These are phyloP conservation scores for Dendrostoma leiphaemia DNA, from an alignment of 2,329 filamentous ascomycete genomes.

Conservation along the genomic window DNA sequence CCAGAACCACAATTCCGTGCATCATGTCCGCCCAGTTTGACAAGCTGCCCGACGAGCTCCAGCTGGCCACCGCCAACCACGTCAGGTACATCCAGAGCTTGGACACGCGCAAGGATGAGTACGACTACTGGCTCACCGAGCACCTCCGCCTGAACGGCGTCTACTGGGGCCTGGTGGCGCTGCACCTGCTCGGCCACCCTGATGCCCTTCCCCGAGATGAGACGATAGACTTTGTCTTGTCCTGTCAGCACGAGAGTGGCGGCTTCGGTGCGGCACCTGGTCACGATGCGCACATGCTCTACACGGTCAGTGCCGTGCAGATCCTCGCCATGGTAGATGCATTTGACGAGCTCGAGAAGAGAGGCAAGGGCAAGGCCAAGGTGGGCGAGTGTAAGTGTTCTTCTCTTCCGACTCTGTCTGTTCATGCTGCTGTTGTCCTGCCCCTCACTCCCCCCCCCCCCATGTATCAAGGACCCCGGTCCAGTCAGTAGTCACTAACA, in stretches of 20 bases:
- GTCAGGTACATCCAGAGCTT: slow-evolving; percentile 91
- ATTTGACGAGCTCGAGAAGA: slow-evolving; percentile 75
- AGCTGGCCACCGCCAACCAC: slow-evolving; percentile 59
- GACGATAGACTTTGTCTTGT: slow-evolving; percentile 89
- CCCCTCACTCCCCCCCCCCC: slow-evolving; percentile 11
- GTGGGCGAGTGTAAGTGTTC: slow-evolving; percentile 81
- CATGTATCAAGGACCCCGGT: not conserved
- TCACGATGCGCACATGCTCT: slow-evolving; percentile 94
- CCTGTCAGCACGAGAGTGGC: slow-evolving; percentile 84
- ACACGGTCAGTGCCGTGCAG: slow-evolving; percentile 92
- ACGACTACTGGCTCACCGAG: slow-evolving; percentile 97
- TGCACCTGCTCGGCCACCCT: slow-evolving; percentile 79
- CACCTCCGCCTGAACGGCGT: slow-evolving; percentile 93
- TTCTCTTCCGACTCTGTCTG: slow-evolving; percentile 1
- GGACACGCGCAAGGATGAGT: slow-evolving; percentile 87
- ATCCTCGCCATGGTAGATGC: slow-evolving; percentile 85
- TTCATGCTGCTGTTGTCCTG: not conserved
- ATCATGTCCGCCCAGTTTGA: slow-evolving; percentile 33
- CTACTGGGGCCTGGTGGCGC: slow-evolving; percentile 91
- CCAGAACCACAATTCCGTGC: not conserved
- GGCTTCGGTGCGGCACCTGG: slow-evolving; percentile 93
- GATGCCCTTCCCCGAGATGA: slow-evolving; percentile 77
- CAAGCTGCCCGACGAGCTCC: slow-evolving; percentile 38
- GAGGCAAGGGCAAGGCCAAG: slow-evolving; percentile 66
- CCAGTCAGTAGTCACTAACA: slow-evolving; percentile 17